Evolutionary conservation across 2,329 filamentous ascomycete species (phyloP), one percentile per base, ranked within the genome.

Genomic region (Apiospora phragmitis): DNA sequence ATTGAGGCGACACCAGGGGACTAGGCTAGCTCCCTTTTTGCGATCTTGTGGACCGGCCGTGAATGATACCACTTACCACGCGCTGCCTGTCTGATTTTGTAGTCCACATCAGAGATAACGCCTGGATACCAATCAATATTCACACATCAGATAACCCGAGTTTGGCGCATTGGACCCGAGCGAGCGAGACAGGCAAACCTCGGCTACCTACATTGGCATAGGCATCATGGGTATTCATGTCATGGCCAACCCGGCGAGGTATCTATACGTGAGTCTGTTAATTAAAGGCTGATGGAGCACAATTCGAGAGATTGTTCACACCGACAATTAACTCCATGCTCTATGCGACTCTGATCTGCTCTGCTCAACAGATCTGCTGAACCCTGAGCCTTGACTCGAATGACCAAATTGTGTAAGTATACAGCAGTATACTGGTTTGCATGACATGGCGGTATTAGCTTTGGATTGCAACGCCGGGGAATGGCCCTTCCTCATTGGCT

Each of bases 241-340:
- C 51, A 38, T 35, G 51, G 51, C 29, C 51, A 32, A 21, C 51
- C 51, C 18, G 29, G 26, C 14, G 29, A 59, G 29, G 47, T 11
- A 21, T 38, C 29, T 35, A n/a, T 62, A 62, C 32, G 18, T 38
- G 55, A 38, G 55, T 14, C 55, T 62, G 32, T 24, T 62, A 62
- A 62, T 24, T 38, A n/a, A n/a, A 62, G n/a, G 3, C 18, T 7
- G 55, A 38, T 38, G 32, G 55, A 38, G 29, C 55, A n/a, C 11
- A 38, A 38, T 24, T 6, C 55, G 55, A 62, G 8, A 38, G 9
- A 62, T 18, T 62, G 32, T n/a, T 62, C 55, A n/a, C 55, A 62
- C 55, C 55, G 55, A 62, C 55, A 62, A n/a, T 62, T 14, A 38
- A 38, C 55, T 62, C 55, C 55, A 62, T 62, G 55, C 55, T 9